phyloP scores from a whole-genome alignment of 2,329 filamentous ascomycete genomes.

The Aspergillaceae sp. region DNA sequence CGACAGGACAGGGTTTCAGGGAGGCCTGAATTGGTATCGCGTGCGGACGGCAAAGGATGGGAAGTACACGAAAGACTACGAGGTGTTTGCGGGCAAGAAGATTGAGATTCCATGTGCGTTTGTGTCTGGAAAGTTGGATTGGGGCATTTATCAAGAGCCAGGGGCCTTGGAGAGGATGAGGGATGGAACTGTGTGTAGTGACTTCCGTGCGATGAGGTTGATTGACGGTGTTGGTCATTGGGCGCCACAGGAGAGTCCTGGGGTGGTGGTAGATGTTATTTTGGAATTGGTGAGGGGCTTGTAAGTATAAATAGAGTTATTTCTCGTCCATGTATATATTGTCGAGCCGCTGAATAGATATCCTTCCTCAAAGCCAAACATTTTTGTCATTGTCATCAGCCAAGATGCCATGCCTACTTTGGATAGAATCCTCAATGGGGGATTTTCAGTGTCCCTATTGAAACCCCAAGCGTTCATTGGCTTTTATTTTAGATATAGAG shows the following conservation, averaged over 20 bases:
- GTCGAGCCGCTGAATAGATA: too few species aligned
- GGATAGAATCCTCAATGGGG: constrained; percentile 13
- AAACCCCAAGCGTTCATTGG: constrained; percentile 11
- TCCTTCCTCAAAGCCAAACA: too few species aligned
- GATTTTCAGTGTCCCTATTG: constrained; percentile 16
- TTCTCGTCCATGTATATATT: too few species aligned
- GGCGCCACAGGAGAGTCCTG: constrained; percentile 59
- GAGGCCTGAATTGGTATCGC: constrained; percentile 60
- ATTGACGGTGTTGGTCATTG: constrained; percentile 59
- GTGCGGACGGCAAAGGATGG: constrained; percentile 45
- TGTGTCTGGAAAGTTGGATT: constrained; percentile 55
- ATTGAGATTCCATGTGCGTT: constrained; percentile 55
- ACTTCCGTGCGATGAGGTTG: constrained; percentile 46
- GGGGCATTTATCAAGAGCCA: constrained; percentile 61
- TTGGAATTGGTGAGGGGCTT: constrained; percentile 31
- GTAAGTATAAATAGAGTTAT: not conserved
- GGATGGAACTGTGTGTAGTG: constrained; percentile 38
- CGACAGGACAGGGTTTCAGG: constrained; percentile 55
- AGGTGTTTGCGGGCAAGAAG: constrained; percentile 52
- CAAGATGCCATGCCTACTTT: too few species aligned
- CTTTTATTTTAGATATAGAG: constrained; percentile 1
- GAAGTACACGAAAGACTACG: constrained; percentile 42
- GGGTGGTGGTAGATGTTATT: constrained; percentile 44
- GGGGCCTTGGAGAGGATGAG: constrained; percentile 52
- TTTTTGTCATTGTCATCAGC: too few species aligned